Conservation (phyloP, 129 eudicot species). For the Erigeron canadensis region DNA sequence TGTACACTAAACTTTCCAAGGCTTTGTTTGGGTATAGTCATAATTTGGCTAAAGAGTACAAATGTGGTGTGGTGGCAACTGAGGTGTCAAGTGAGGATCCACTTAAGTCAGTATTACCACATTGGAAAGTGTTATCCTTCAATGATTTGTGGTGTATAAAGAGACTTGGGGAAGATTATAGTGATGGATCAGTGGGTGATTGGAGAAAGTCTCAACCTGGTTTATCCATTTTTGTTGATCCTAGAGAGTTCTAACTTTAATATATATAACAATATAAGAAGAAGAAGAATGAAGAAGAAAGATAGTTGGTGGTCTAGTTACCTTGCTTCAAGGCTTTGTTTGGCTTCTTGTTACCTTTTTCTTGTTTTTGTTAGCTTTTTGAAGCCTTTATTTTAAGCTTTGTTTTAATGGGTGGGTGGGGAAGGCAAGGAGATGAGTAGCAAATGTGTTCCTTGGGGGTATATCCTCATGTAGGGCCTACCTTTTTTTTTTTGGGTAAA, state of each 20-base stretch:
- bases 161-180: constrained; percentile 85
- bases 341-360: constrained; percentile 10
- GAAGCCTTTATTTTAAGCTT: constrained; percentile 20
- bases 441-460: constrained; percentile 36
- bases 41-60: constrained; percentile 62
- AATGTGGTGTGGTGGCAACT: constrained; percentile 92
- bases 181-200: constrained; percentile 92
- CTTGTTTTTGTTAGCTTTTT: constrained; percentile 7
- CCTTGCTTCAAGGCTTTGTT: constrained; percentile 4
- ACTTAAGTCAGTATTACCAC: constrained; percentile 78
- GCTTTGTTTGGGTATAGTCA: constrained; percentile 79
- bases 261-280: constrained; percentile 4
- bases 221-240: constrained; percentile 92
- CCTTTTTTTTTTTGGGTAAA: constrained; percentile 34
- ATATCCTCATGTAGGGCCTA: constrained; percentile 37
- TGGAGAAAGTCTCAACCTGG: constrained; percentile 97
- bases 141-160: constrained; percentile 91
- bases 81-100: constrained; percentile 83
- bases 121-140: constrained; percentile 89
- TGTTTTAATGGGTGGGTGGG: constrained; percentile 41
- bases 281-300: too few relatives aligned
- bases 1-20: constrained; percentile 35
- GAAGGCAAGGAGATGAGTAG: constrained; percentile 24
- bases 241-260: constrained; percentile 75
- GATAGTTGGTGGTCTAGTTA: constrained; percentile 26